A percentile compares a stretch with the other conserved stretches of the same genome.
These are phyloP conservation scores for Macrophomina pseudophaseolina DNA, from an alignment of 2,329 filamentous ascomycete species.

Conservation along the genomic window DNA sequence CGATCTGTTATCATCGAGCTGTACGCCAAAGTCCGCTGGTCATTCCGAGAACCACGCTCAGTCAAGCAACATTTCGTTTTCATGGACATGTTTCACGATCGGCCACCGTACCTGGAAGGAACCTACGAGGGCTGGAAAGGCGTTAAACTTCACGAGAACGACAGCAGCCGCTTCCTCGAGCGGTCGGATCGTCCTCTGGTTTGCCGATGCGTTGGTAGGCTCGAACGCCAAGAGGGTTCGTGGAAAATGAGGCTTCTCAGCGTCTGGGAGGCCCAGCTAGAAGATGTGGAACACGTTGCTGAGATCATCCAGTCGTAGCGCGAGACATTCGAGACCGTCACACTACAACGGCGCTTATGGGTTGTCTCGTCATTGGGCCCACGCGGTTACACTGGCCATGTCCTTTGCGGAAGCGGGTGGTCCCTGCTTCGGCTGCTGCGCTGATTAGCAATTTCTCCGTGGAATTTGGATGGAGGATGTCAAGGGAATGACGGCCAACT, in stretches of 20 bases:
- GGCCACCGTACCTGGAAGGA: constrained; percentile 59
- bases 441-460: constrained; percentile 6
- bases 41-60: constrained; percentile 57
- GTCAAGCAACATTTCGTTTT: constrained; percentile 68
- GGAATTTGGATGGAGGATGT: background rate
- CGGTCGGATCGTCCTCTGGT: constrained; percentile 42
- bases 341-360: constrained; percentile 15
- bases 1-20: constrained; percentile 63
- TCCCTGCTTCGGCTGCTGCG: constrained; percentile 6
- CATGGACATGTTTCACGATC: constrained; percentile 65
- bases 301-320: constrained; percentile 41
- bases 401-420: constrained; percentile 9
- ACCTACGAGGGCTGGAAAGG: constrained; percentile 55
- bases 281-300: constrained; percentile 59
- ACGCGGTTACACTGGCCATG: constrained; percentile 15
- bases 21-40: constrained; percentile 64
- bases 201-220: constrained; percentile 55
- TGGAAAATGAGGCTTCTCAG: constrained; percentile 55
- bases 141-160: constrained; percentile 49
- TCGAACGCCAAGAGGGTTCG: constrained; percentile 51
- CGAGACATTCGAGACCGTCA: background rate
- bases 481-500: background rate
- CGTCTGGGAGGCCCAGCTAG: constrained; percentile 59
- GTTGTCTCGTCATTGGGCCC: constrained; percentile 19
- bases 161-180: constrained; percentile 50